Evolutionary conservation across 345 rosid species (phyloP), one percentile per base, ranked within the genome.

Genomic region (Gossypium stocksii): DNA sequence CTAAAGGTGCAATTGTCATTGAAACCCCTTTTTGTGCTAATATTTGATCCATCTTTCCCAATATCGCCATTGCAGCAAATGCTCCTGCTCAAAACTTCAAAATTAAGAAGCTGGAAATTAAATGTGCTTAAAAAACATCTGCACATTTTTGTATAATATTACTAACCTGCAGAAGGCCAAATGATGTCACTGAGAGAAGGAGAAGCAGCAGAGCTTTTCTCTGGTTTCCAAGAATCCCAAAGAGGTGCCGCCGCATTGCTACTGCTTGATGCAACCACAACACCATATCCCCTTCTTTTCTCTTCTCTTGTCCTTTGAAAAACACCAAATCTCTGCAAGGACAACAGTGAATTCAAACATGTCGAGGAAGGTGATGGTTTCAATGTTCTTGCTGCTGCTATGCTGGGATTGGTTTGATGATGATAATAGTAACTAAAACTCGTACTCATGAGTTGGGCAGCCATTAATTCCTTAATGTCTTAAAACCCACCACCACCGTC

Each of bases 81-180:
- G 95, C 98, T n/a, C 98, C 98, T 94, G 83, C 56, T 59, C 19
- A 54, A 48, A 17, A 17, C 23, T n/a, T 62, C 27, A 0, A 45
- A 54, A 9, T 65, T 43, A 43, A 34, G 46, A 63, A 0, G 14
- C 19, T 34, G 58, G 41, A 34, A 34, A 34, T 34, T 34, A 34
- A 34, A 34, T 34, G 7, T 48, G 1, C 52, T 14, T 11, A 48
- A 48, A 48, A 48, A 48, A 48, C 52, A 48, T 48, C 2, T 9
- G 51, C 12, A 48, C 16, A 48, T 48, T 14, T 34, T 34, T 34
- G 38, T 34, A 34, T 65, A 19, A 6, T 16, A 4, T 1, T 27
- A 17, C 83, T 56, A 73, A 89, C 97, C 98, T 79, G 98, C 95
- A 68, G 98, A 87, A n/a, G 98, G 98, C 98, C 98, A 93, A 65